A percentile compares a stretch with the other conserved stretches of the same genome.
Conservation (phyloP, 768 basidiomycete genomes). For the Leccinum incarnatum region DNA sequence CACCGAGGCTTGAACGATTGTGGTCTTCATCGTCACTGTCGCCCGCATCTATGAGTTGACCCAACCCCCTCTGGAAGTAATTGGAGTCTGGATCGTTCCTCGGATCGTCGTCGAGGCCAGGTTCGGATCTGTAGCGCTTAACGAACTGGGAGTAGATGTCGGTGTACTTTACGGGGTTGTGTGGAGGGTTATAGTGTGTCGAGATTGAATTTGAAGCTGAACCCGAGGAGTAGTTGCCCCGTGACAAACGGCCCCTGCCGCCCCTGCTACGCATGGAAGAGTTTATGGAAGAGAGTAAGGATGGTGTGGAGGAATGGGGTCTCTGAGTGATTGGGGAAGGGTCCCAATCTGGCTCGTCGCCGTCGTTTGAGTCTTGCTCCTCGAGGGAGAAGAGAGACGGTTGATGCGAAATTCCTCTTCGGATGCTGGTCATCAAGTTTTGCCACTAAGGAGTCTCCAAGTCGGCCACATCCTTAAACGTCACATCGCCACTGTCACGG, state of each 20-base stretch:
- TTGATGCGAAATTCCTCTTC: slow-evolving; percentile 42
- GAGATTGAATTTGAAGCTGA: slow-evolving; percentile 27
- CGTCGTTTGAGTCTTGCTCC: slow-evolving; percentile 48
- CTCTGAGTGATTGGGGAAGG: slow-evolving; percentile 32
- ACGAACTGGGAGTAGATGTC: slow-evolving; percentile 82
- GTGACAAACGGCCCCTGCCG: slow-evolving; percentile 32
- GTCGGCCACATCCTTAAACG: neutral
- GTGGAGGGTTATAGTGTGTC: slow-evolving; percentile 29
- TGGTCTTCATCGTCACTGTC: slow-evolving; percentile 76
- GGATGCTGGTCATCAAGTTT: slow-evolving; percentile 19
- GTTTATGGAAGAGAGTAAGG: slow-evolving; percentile 27
- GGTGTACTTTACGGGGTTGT: slow-evolving; percentile 41
- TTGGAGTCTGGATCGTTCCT: slow-evolving; percentile 81
- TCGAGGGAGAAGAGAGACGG: slow-evolving; percentile 68
- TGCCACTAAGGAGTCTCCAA: neutral
- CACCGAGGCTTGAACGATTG: slow-evolving; percentile 38
- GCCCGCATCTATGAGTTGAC: slow-evolving; percentile 64
- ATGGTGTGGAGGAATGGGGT: slow-evolving; percentile 20
- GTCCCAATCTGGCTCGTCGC: slow-evolving; percentile 47
- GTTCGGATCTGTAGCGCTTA: slow-evolving; percentile 65
- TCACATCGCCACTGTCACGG: neutral
- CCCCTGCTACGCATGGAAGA: slow-evolving; percentile 31
- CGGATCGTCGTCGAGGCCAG: slow-evolving; percentile 62
- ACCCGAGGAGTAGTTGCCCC: slow-evolving; percentile 29
- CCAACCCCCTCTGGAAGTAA: slow-evolving; percentile 72